Base-by-base conservation (phyloP, 495 filamentous ascomycete genomes). In the Neurospora terricola region DNA sequence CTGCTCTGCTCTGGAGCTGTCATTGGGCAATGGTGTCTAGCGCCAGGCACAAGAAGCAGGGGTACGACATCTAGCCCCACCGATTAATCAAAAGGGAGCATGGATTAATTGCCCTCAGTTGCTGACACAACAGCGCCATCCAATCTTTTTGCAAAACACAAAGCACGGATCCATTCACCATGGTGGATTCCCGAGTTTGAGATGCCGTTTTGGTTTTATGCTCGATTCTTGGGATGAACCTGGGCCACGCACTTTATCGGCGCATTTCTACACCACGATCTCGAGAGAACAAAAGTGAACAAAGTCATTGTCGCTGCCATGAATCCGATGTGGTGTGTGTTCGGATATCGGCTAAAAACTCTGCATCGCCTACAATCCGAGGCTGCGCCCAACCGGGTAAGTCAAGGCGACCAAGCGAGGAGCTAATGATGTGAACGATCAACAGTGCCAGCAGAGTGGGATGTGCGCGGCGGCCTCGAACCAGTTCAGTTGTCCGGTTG, bases 91-190 rank as follows among this genome's bases (percentile, higher is more conserved):
- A 66, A 66, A 66, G 54, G 27, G 27, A 66, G 54, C 54, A 66
- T 18, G 54, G 54, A 66, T 66, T 14, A 66, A 34, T 66, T 34
- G 27, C 7, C 6, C 54, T 66, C 54, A 66, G 27, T 59, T 59
- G 23, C 48, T 59, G 48, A 59, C 48, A 59, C 48, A 16, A 59
- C 48, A 59, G 48, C 23, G 48, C 54, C 54, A 62, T 62, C 54
- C 12, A 16, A 30, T 34, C 12, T 62, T 62, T 62, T 34, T 34
- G 5, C 54, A 30, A 62, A 62, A 62, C 23, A 62, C 54, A 62
- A 62, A 62, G 6, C 54, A 66, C 27, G 27, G 54, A 16, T 36
- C 27, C 54, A 2, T 14, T 18, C 14, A 3, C 16, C 40, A 42
- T 18, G 6, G 48, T 59, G 54, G 54, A 62, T 30, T 66, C 27